A percentile compares a stretch with the other conserved stretches of the same genome.
Conservation (phyloP, 768 basidiomycete species). For the Mycena polygramma region DNA sequence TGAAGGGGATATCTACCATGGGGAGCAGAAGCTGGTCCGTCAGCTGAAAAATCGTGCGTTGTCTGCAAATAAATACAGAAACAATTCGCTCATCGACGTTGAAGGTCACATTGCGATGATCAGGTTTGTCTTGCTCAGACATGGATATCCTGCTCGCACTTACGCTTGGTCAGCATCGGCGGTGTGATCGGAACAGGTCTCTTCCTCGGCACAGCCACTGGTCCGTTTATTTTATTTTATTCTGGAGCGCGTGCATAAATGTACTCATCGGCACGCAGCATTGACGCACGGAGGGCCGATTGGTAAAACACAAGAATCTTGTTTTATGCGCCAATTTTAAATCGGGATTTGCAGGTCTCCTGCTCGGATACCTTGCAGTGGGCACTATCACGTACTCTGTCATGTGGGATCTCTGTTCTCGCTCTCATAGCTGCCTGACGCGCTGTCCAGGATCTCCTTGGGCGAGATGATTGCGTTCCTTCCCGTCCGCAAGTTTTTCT, state of each 20-base stretch:
- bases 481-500: slow-evolving; percentile 66
- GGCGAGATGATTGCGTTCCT: slow-evolving; percentile 64
- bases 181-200: slow-evolving; percentile 71
- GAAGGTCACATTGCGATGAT: slow-evolving; percentile 37
- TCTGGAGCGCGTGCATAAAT: neutral
- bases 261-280: slow-evolving; percentile 33
- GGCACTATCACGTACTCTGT: slow-evolving; percentile 79
- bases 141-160: neutral
- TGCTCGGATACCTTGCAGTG: slow-evolving; percentile 77
- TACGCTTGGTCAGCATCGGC: slow-evolving; percentile 60
- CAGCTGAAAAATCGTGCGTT: slow-evolving; percentile 37
- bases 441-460: slow-evolving; percentile 65
- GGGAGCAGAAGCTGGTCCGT: slow-evolving; percentile 33
- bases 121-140: neutral
- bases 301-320: slow-evolving; percentile 51
- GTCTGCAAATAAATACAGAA: neutral
- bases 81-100: neutral
- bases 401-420: slow-evolving; percentile 55
- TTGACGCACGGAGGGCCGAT: slow-evolving; percentile 74
- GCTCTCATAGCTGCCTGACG: slow-evolving; percentile 13
- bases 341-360: slow-evolving; percentile 56
- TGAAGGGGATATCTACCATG: slow-evolving; percentile 30
- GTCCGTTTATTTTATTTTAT: neutral
- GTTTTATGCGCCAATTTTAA: neutral
- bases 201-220: slow-evolving; percentile 70